These are phyloP conservation scores for Teratosphaeria nubilosa DNA, from an alignment of 2,329 filamentous ascomycete species.

Conservation along the genomic window DNA sequence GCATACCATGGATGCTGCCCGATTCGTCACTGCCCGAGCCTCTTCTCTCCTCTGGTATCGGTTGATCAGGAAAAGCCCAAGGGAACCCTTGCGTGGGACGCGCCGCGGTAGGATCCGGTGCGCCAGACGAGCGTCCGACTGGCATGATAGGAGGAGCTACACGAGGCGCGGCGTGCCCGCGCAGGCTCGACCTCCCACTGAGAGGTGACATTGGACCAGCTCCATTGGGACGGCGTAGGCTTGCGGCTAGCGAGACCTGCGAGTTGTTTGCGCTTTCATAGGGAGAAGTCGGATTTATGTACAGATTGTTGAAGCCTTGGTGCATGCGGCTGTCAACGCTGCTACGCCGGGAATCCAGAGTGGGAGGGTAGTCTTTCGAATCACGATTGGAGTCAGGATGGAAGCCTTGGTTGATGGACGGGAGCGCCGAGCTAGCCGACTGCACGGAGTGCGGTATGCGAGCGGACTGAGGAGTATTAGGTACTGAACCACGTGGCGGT, in stretches of 20 bases:
- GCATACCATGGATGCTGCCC: constrained; percentile 36
- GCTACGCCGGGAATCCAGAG: constrained; percentile 56
- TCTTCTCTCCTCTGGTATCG: constrained; percentile 44
- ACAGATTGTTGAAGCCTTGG: constrained; percentile 58
- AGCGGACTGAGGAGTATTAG: constrained; percentile 34
- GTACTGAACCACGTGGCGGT: constrained; percentile 32
- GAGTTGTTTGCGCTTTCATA: constrained; percentile 71
- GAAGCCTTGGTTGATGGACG: constrained; percentile 48
- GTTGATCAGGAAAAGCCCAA: constrained; percentile 72
- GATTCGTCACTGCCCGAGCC: constrained; percentile 40
- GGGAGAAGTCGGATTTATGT: constrained; percentile 54
- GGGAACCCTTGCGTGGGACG: constrained; percentile 74
- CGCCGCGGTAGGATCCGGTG: constrained; percentile 55
- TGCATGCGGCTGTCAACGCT: constrained; percentile 74
- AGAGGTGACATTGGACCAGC: constrained; percentile 37
- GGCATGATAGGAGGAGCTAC: constrained; percentile 70
- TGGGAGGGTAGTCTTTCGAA: constrained; percentile 35
- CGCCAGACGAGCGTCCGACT: constrained; percentile 50
- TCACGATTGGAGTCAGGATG: constrained; percentile 24
- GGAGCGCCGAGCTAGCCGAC: constrained; percentile 29
- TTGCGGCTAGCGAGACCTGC: constrained; percentile 63
- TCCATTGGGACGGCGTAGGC: constrained; percentile 46
- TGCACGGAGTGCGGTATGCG: constrained; percentile 28
- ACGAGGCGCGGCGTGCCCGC: constrained; percentile 39
- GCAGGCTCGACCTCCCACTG: constrained; percentile 22